Base-by-base conservation (phyloP, 2,329 filamentous ascomycete genomes). In the Camillea tinctor region DNA sequence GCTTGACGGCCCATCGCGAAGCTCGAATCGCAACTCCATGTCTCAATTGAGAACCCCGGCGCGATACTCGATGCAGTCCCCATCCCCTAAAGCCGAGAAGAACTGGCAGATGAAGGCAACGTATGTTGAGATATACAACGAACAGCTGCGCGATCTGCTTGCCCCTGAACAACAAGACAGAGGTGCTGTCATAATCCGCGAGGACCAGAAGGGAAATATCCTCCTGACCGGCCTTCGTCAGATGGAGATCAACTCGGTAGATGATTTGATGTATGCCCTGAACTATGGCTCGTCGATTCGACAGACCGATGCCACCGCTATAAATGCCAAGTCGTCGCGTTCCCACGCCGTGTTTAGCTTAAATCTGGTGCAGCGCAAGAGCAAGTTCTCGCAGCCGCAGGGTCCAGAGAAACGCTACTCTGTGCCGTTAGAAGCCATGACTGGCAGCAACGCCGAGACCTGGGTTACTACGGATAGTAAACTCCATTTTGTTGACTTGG, bases 111-210 rank as follows among this genome's bases (percentile, higher is more conserved):
- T 99, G 70, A 96, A 91, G 74, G 95, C 94, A 11, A 97, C 93
- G 1, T 97, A 97, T 72, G 91, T 97, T 64, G 86, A 98, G 81
- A 99, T 99, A 66, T 99, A 99, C 80, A 98, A 99, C 72, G 95
- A 99, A 76, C 91, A 96, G 72, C 81, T 98, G 26, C 88, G 95
- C 68, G 95, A 99, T 80, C 82, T 99, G 17, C 82, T 99, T 40
- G 79, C 97, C 4, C 87, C 92, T 0, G 94, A 97, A 1, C 69
- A 78, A 5, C 78, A 82, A 63, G 94, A 98, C 71, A 88, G 95
- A 61, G 84, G 84, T 55, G 83, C 84, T 26, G 93, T 99, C n/a
- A 90, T 88, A 2, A 98, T 99, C 64, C 90, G 95, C 63, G 94
- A 99, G 77, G 95, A 99, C 72, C 85, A 88, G 23, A 97, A 96